Evolutionary conservation across 495 filamentous ascomycete genomes (phyloP).

Genomic region (Beverwykella pulmonaria): DNA sequence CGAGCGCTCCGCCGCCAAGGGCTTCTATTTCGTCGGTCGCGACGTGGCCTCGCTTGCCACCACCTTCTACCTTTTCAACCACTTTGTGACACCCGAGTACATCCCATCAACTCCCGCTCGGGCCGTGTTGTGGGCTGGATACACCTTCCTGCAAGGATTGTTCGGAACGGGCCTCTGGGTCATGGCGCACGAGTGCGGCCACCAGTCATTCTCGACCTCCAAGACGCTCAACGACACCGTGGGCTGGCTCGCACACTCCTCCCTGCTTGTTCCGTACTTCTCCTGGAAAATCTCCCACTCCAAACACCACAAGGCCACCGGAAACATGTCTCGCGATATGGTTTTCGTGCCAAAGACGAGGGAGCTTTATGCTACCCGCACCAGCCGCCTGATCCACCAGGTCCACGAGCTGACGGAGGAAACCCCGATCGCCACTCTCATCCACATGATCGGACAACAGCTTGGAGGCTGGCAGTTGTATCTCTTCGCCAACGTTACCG

Average conservation of each 20-base stretch:
- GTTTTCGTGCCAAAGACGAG: slow-evolving; percentile 91
- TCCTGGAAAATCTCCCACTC: slow-evolving; percentile 77
- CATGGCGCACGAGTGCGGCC: slow-evolving; percentile 84
- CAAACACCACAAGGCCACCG: slow-evolving; percentile 86
- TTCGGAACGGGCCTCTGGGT: slow-evolving; percentile 84
- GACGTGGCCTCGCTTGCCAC: slow-evolving; percentile 64
- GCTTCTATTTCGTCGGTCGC: slow-evolving; percentile 68
- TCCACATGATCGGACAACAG: slow-evolving; percentile 78
- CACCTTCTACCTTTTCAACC: slow-evolving; percentile 70
- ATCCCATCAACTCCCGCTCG: slow-evolving; percentile 58
- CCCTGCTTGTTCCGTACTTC: slow-evolving; percentile 71
- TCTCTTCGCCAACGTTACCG: slow-evolving; percentile 83
- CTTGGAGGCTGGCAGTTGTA: slow-evolving; percentile 89
- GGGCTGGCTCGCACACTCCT: slow-evolving; percentile 67
- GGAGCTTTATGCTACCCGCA: slow-evolving; percentile 67
- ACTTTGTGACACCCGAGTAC: slow-evolving; percentile 59
- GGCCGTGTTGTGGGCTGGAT: slow-evolving; percentile 61
- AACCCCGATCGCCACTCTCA: slow-evolving; percentile 79
- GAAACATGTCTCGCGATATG: slow-evolving; percentile 95
- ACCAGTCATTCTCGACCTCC: slow-evolving; percentile 69
- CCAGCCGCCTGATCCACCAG: slow-evolving; percentile 74
- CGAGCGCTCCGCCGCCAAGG: slow-evolving; percentile 65
- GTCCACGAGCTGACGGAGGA: slow-evolving; percentile 88
- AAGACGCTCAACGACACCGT: slow-evolving; percentile 65
- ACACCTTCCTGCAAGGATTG: slow-evolving; percentile 74